phyloP scores from a whole-genome alignment of 176 grass and related monocot genomes.

The Bonia amplexicaulis region DNA sequence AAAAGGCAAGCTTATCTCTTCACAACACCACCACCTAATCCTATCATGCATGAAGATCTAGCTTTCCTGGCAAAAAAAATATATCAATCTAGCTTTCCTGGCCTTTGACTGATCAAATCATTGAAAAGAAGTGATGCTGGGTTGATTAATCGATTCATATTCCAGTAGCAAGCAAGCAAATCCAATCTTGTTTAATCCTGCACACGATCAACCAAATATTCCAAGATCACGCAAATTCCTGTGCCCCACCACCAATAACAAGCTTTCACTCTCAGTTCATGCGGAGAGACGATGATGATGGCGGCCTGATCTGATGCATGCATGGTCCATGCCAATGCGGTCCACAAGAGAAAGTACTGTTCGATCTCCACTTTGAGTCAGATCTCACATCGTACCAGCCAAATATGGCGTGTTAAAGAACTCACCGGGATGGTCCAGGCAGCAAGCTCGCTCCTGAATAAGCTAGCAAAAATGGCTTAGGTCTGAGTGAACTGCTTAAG shows the following conservation, averaged over 20 bases:
- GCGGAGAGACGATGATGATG: neutral
- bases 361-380: neutral
- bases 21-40: neutral
- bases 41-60: neutral
- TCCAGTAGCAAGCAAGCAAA: conserved; percentile 5
- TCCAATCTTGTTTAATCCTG: conserved; percentile 9
- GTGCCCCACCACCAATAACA: conserved; percentile 2
- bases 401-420: conserved; percentile 1
- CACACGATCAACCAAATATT: conserved; percentile 38
- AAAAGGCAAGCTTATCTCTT: neutral
- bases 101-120: conserved; percentile 24
- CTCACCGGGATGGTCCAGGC: conserved; percentile 17
- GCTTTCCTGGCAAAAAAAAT: neutral
- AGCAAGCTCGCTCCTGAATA: neutral
- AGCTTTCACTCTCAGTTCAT: conserved; percentile 25
- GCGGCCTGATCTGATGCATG: neutral
- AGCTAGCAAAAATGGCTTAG: neutral
- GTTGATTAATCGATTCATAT: neutral
- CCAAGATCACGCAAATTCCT: conserved; percentile 10
- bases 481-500: neutral
- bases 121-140: neutral
- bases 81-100: neutral
- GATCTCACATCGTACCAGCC: conserved; percentile 24
- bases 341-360: conserved; percentile 26
- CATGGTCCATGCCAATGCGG: conserved; percentile 19